These are phyloP conservation scores for Cyclotella baltica DNA, from an alignment of 108 stramenopile genomes.

Conservation along the genomic window DNA sequence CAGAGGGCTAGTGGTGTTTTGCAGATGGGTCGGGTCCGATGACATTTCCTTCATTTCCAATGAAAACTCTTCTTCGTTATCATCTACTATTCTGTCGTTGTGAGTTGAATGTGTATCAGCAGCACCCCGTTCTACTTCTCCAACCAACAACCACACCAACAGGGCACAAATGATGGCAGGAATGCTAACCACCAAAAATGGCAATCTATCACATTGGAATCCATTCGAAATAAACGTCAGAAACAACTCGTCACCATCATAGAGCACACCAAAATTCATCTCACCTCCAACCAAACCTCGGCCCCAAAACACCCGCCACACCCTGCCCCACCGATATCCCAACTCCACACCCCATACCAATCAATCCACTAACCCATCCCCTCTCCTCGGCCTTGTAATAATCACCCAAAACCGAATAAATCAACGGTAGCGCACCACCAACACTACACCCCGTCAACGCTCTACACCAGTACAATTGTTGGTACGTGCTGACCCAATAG, in stretches of 20 bases:
- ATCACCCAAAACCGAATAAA: constrained; percentile 87
- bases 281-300: constrained; percentile 77
- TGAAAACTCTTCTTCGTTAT: background rate
- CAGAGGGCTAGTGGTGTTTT: background rate
- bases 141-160: constrained; percentile 63
- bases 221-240: background rate
- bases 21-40: background rate
- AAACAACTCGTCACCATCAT: background rate
- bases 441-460: constrained; percentile 84
- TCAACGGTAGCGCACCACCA: constrained; percentile 85
- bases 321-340: constrained; percentile 82
- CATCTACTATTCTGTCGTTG: background rate
- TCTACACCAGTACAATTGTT: constrained; percentile 73
- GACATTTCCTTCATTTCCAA: background rate
- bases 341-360: constrained; percentile 74
- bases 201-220: constrained; percentile 42
- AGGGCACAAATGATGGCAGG: constrained; percentile 74
- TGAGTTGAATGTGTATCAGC: constrained; percentile 53
- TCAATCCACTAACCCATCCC: constrained; percentile 69
- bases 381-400: constrained; percentile 71
- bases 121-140: constrained; percentile 77
- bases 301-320: constrained; percentile 81
- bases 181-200: constrained; percentile 78
- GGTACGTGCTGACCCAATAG: constrained; percentile 71
- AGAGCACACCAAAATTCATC: background rate